Evolutionary conservation across 495 filamentous ascomycete genomes (phyloP).

Genomic region (Emericellopsis terricola): DNA sequence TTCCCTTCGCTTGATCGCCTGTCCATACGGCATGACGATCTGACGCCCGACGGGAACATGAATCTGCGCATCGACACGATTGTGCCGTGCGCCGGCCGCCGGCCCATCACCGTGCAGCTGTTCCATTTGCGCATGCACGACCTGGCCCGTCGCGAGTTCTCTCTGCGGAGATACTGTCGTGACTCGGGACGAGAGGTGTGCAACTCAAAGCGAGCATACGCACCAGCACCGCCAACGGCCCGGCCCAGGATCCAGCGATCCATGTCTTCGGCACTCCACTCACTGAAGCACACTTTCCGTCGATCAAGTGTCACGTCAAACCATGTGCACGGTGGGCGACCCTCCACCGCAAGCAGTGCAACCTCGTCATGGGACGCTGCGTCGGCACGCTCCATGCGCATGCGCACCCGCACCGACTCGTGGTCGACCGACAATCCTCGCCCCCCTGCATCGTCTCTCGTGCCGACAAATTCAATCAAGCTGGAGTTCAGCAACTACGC

Average conservation of each 20-base stretch:
- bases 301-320: slow-evolving; percentile 20
- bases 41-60: slow-evolving; percentile 91
- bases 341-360: slow-evolving; percentile 8
- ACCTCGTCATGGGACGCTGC: slow-evolving; percentile 3
- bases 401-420: slow-evolving; percentile 7
- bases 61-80: slow-evolving; percentile 81
- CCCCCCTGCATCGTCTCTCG: slow-evolving; percentile 18
- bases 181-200: slow-evolving; percentile 90
- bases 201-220: slow-evolving; percentile 59
- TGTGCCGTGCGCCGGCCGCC: slow-evolving; percentile 29
- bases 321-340: slow-evolving; percentile 16
- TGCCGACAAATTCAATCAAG: slow-evolving; percentile 55
- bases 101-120: slow-evolving; percentile 53
- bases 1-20: slow-evolving; percentile 74
- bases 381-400: slow-evolving; percentile 1
- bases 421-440: slow-evolving; percentile 11
- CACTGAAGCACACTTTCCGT: slow-evolving; percentile 22
- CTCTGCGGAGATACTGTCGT: slow-evolving; percentile 77
- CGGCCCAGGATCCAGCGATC: slow-evolving; percentile 40
- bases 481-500: slow-evolving; percentile 97
- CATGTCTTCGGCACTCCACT: slow-evolving; percentile 48
- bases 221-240: slow-evolving; percentile 4
- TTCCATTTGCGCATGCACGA: slow-evolving; percentile 97
- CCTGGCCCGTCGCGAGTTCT: slow-evolving; percentile 70
- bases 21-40: slow-evolving; percentile 77